A percentile compares a stretch with the other conserved stretches of the same genome.
Conservation (phyloP, 768 basidiomycete genomes). For the Baorangia bicolor region DNA sequence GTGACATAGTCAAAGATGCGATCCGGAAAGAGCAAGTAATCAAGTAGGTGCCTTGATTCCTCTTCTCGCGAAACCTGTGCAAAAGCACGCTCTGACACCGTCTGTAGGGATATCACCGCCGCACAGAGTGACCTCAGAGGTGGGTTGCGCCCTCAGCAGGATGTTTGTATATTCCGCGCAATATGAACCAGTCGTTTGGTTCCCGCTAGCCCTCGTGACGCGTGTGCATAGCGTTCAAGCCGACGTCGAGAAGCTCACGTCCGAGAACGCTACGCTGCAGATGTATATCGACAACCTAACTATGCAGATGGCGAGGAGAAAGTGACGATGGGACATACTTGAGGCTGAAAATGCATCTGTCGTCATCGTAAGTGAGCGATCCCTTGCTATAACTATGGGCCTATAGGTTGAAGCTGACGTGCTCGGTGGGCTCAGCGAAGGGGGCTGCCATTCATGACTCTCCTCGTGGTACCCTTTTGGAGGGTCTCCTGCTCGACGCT, state of each 20-base stretch:
- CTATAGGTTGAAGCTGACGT: neutral
- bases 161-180: neutral
- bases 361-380: conserved; percentile 6
- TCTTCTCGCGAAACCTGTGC: neutral
- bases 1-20: conserved; percentile 73
- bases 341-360: neutral
- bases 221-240: conserved; percentile 69
- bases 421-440: neutral
- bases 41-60: conserved; percentile 50
- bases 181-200: neutral
- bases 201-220: conserved; percentile 54
- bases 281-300: conserved; percentile 91
- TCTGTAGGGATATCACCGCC: conserved; percentile 65
- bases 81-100: neutral
- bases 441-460: neutral
- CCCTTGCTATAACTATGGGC: neutral
- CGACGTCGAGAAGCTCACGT: conserved; percentile 77
- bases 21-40: conserved; percentile 74
- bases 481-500: neutral
- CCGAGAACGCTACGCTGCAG: conserved; percentile 80
- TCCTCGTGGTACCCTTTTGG: neutral
- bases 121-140: conserved; percentile 77
- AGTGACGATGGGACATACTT: conserved; percentile 39
- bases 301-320: conserved; percentile 79
- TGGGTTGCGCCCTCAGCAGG: conserved; percentile 32